Conservation (phyloP, 371 early-diverging fungal genomes). For the Syncephalastrum racemosum region DNA sequence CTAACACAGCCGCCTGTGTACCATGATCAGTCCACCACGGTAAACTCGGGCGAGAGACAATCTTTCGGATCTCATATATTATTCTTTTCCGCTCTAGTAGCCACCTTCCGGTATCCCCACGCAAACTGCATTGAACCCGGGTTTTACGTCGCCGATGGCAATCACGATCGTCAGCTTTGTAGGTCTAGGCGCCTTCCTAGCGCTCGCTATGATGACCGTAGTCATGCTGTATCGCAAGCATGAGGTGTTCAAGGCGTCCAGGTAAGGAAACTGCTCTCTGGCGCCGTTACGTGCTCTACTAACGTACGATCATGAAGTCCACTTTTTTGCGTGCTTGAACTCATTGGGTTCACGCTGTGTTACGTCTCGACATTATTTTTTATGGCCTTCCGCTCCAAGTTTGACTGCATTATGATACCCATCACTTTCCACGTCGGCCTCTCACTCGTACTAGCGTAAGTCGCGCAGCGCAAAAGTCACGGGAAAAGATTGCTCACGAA, state of each 20-base stretch:
- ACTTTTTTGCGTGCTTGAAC: slow-evolving; percentile 53
- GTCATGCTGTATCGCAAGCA: slow-evolving; percentile 43
- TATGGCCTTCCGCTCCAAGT: slow-evolving; percentile 23
- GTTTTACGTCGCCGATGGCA: slow-evolving; percentile 40
- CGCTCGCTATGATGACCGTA: slow-evolving; percentile 32
- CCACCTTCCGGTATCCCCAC: slow-evolving; percentile 35
- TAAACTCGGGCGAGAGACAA: slow-evolving; percentile 8
- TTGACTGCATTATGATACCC: slow-evolving; percentile 43
- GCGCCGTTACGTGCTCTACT: background rate
- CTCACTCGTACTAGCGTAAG: slow-evolving; percentile 44
- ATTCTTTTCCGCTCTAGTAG: slow-evolving; percentile 18
- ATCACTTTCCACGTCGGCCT: slow-evolving; percentile 46
- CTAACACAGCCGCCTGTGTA: slow-evolving; percentile 51
- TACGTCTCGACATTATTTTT: slow-evolving; percentile 41
- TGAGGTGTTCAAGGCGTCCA: slow-evolving; percentile 56
- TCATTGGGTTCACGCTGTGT: slow-evolving; percentile 44
- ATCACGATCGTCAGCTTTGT: slow-evolving; percentile 42
- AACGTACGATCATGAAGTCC: slow-evolving; percentile 28
- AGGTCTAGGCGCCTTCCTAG: slow-evolving; percentile 38
- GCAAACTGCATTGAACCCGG: slow-evolving; percentile 31
- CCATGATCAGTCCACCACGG: slow-evolving; percentile 45
- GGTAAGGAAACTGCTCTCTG: slow-evolving; percentile 34
- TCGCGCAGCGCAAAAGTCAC: background rate
- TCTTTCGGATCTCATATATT: background rate
- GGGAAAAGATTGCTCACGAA: background rate